Evolutionary conservation across 768 basidiomycete genomes (phyloP), one percentile per base, ranked within the genome.

Genomic region (Termitomyces sp.): DNA sequence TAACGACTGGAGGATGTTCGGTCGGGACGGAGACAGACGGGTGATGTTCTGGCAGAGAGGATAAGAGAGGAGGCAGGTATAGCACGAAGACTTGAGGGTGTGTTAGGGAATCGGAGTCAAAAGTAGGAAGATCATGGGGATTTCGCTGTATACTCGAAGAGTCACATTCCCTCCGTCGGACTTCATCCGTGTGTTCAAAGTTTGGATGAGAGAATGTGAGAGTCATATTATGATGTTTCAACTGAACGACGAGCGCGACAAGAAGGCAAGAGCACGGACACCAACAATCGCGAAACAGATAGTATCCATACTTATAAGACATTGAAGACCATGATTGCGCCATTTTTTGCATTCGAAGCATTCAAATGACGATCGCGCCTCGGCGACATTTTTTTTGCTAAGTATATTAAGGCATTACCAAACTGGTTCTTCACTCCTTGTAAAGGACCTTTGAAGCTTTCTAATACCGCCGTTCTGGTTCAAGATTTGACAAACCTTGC

Each of bases 41-140:
- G 37, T 80, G 59, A 33, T 71, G 70, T 26, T 72, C 69, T 10
- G 89, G 90, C 0, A 92, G 77, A 26, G 86, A 88, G 1, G 92
- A 94, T 20, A 95, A 78, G 16, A 94, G 77, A 2, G 92, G 94
- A 3, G 92, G 94, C 20, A 94, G 82, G 69, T 93, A 95, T 26
- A 95, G 75, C 44, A 93, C 76, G 5, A 85, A 82, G 3, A 69
- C 64, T 26, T 69, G 61, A 26, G 71, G 78, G n/a, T 67, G 69
- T 44, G 68, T 67, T 31, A 74, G 60, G 52, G 69, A 72, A 34
- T 66, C 62, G 6, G 69, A 63, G 58, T 75, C 72, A 64, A 88
- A 87, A 3, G 68, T 69, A 6, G 88, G 87, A 4, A 83, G 59
- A 20, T 71, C 64, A 64, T 88, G 88, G 18, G 84, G 86, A 61